Evolutionary conservation across 768 basidiomycete genomes (phyloP), one percentile per base, ranked within the genome.

Genomic region (Tulasnella sp.): DNA sequence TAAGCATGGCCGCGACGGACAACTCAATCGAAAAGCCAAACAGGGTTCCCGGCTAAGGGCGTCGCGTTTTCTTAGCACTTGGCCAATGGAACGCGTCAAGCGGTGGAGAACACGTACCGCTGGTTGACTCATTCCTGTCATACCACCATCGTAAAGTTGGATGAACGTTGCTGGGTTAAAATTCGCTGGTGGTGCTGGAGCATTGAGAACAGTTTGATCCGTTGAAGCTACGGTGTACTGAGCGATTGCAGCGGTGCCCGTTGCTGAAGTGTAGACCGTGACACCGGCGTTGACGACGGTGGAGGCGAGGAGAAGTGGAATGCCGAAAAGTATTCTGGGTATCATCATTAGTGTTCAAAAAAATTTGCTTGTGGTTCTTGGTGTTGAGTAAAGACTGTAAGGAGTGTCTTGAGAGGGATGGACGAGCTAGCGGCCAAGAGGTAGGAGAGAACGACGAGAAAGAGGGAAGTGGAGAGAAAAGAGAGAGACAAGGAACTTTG

Each of bases 1-100:
- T 78, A 69, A 86, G 82, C 81, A 87, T 86, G 76, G 87, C 87
- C 4, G 86, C 85, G 14, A 91, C 88, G 25, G 88, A 89, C 84
- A 90, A 85, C 82, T 91, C 90, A 38, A 91, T 84, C 0, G 86
- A 87, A 78, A 90, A 91, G 0, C 90, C 90, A 70, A 89, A 81
- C 36, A 87, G 86, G 15, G 88, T 85, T 22, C 89, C 90, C 15
- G 81, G 79, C 76, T 85, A 84, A 58, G 54, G n/a, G 38, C 5
- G 36, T 22, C 31, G 54, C 40, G 42, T 49, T 31, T 38, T 2
- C 29, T 74, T 49, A 58, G 52, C 39, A 25, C 39, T 25, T 72
- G 34, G 72, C 72, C 17, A 39, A 19, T 36, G 15, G 25, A 52
- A 15, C 31, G 36, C 38, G 42, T 12, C 29, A 40, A 72, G 0